Base-by-base conservation (phyloP, 2,329 filamentous ascomycete species). In the Epicoccum nigrum region DNA sequence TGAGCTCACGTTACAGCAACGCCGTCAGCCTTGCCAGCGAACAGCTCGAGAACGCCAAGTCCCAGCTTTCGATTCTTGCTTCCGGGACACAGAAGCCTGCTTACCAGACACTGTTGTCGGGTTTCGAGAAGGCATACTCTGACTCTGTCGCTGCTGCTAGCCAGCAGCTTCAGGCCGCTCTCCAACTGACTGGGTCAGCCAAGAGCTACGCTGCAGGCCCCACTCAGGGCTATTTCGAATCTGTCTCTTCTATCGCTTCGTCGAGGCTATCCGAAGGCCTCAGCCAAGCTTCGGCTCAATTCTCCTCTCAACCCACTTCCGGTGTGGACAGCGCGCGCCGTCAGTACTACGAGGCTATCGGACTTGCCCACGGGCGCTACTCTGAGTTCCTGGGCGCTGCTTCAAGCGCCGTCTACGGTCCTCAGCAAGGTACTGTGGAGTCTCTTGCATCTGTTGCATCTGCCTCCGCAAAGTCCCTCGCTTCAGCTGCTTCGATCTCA, bases 331-430 rank as follows among this genome's bases (percentile, higher is more conserved):
- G 82, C 79, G 74, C 83, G 76, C 68, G 84, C 79, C 68, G 86
- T 80, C 76, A 87, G 50, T 93, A 93, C 72, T 92, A 91, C 62
- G 87, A 90, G 57, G 89, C 87, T 9, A 73, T 94, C 19, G 90
- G 90, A 21, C 72, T 90, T 35, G 90, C 91, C 1, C 88, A 95
- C 64, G 89, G 86, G 34, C 84, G 87, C 30, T 94, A 94, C 70
- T 85, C 86, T 4, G 86, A 87, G 41, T 93, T 94, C 64, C 59
- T 94, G 2, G 80, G 80, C 11, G 85, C 86, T 4, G 90, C 89
- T 7, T 90, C 88, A 8, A 85, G 82, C 28, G 89, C 86, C 16
- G 77, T 90, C 32, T 86, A 84, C 47, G 80, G 81, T 44, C 72
- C 77, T 30, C 56, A 70, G 21, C 69, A 72, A 49, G 68, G 68